These are phyloP conservation scores for Hordeum marinum DNA, from an alignment of 176 grass and related monocot species.

Conservation along the genomic window DNA sequence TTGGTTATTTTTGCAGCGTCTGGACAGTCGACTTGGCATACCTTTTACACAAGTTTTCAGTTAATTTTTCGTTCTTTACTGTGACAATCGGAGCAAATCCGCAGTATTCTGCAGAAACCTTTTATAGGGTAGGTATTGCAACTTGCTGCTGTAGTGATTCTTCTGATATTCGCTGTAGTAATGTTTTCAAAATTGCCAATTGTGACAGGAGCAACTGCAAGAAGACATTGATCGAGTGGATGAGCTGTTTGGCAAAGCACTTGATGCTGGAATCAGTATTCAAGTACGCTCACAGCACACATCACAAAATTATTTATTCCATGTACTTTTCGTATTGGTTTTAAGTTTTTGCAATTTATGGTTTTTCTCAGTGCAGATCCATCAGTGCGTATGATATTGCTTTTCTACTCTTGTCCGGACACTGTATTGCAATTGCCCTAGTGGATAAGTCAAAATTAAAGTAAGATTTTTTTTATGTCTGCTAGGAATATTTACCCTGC, in stretches of 20 bases:
- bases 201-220: conserved; percentile 81
- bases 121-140: conserved; percentile 63
- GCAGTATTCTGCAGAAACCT: conserved; percentile 73
- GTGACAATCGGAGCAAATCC: conserved; percentile 93
- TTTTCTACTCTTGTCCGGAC: conserved; percentile 70
- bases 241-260: conserved; percentile 73
- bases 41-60: conserved; percentile 79
- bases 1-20: conserved; percentile 43
- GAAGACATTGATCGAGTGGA: conserved; percentile 81
- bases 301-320: conserved; percentile 1
- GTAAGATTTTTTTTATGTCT: conserved; percentile 28
- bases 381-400: conserved; percentile 80
- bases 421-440: conserved; percentile 82
- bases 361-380: conserved; percentile 80
- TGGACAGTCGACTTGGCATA: conserved; percentile 94
- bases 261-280: conserved; percentile 86
- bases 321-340: conserved; percentile 1
- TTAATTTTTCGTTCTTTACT: conserved; percentile 83
- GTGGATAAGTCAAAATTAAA: conserved; percentile 95
- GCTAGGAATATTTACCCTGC: neutral
- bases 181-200: conserved; percentile 16
- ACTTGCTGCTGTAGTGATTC: neutral
- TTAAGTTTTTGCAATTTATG: conserved; percentile 46
- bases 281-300: conserved; percentile 51
- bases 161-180: neutral